Conservation (phyloP, 164 flowering plant genomes). For the Protea cynaroides region DNA sequence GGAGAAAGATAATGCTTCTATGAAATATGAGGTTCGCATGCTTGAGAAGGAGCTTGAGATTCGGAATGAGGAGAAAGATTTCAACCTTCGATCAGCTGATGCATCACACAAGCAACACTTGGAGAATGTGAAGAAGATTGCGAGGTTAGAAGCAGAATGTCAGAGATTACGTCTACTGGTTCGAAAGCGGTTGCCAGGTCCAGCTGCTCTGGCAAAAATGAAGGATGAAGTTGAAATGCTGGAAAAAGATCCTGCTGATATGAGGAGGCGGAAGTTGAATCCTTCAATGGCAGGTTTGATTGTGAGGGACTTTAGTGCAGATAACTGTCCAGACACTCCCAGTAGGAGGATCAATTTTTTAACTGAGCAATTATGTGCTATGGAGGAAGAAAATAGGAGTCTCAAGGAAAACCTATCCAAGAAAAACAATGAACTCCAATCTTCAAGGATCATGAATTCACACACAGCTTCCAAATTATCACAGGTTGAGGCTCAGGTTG, state of each 20-base stretch:
- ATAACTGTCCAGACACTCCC: constrained; percentile 27
- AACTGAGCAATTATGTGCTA: constrained; percentile 36
- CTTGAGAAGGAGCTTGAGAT: constrained; percentile 81
- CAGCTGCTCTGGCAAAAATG: constrained; percentile 46
- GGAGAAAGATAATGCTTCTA: constrained; percentile 65
- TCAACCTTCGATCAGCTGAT: constrained; percentile 42
- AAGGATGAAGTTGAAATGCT: constrained; percentile 43
- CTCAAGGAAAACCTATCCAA: constrained; percentile 44
- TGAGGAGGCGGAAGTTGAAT: constrained; percentile 37
- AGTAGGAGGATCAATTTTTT: constrained; percentile 32
- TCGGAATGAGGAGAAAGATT: constrained; percentile 64
- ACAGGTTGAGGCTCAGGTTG: constrained; percentile 40
- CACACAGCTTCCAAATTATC: constrained; percentile 36
- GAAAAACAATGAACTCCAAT: constrained; percentile 44
- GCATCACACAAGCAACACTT: constrained; percentile 53
- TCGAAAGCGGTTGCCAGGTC: constrained; percentile 55
- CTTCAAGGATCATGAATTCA: constrained; percentile 26
- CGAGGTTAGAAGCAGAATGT: constrained; percentile 77
- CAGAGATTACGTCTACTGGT: constrained; percentile 53
- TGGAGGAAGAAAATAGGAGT: constrained; percentile 65
- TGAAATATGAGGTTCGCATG: constrained; percentile 66
- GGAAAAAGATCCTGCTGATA: constrained; percentile 35
- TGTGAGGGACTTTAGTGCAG: constrained; percentile 21
- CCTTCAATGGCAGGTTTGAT: constrained; percentile 23
- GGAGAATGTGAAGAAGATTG: constrained; percentile 51